Base-by-base conservation (phyloP, 331 rosid genomes). In the Dryas integrifolia region DNA sequence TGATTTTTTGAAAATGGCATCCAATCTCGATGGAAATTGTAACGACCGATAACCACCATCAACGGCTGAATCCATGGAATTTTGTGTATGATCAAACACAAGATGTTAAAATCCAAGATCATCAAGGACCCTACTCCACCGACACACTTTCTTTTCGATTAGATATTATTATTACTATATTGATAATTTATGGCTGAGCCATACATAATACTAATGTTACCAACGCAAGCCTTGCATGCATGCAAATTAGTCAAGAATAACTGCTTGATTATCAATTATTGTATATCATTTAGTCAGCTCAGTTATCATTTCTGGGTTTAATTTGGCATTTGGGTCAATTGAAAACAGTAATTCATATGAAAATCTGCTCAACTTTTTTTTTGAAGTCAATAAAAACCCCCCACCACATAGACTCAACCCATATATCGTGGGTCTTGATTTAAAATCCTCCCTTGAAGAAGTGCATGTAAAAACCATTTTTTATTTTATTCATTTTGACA, bases 51-150 rank as follows among this genome's bases (percentile, higher is more conserved):
- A 76, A 81, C 81, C 81, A 35, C 60, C 72, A 81, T 76, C 51
- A 81, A 81, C 84, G 81, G 81, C 84, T 58, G 61, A 60, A 81
- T 81, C 72, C 76, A 72, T 13, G 84, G 78, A 73, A 76, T 48
- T 70, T 58, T 58, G 44, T 13, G 65, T 24, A 43, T 45, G 45
- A 30, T 16, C 21, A 63, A 70, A 60, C 49, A n/a, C 44, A 62
- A 60, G 6, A 16, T 9, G 69, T 18, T n/a, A 55, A 21, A 55
- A 40, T 69, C 51, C 30, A 53, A 53, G n/a, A 49, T 70, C 9
- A 26, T 3, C 9, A 1, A 69, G 55, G 61, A 15, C 72, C 67
- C 61, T n/a, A 13, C 11, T 55, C 40, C 40, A 47, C 72, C 79
- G 76, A 69, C 80, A 73, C 10, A 18, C 35, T 26, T 48, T 48